Percentiles rank a stretch among this genome's conserved stretches.
phyloP scores from a whole-genome alignment of 2,329 filamentous ascomycete species.

The Ambrosiella xylebori region DNA sequence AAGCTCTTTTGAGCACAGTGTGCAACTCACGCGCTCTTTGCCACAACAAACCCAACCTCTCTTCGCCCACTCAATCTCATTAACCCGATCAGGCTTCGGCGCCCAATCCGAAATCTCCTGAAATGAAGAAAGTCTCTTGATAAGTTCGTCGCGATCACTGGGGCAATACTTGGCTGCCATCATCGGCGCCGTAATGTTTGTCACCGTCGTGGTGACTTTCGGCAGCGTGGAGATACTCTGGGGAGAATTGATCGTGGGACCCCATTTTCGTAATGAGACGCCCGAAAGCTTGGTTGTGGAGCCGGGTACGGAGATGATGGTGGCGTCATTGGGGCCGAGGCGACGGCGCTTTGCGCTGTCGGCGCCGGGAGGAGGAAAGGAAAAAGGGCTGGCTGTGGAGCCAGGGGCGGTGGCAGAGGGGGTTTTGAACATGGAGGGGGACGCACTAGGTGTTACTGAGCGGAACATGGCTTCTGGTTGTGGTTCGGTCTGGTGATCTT shows the following conservation, averaged over 20 bases:
- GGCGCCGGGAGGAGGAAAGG: conserved; percentile 15
- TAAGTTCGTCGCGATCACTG: conserved; percentile 65
- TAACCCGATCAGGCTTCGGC: conserved; percentile 73
- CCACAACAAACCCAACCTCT: conserved; percentile 76
- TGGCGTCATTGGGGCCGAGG: conserved; percentile 27
- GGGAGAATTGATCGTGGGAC: conserved; percentile 13
- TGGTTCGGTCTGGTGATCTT: conserved; percentile 17
- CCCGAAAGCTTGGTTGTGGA: conserved; percentile 22
- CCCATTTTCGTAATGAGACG: conserved; percentile 26
- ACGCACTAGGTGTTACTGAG: conserved; percentile 10
- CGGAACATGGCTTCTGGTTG: conserved; percentile 8
- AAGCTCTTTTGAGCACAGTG: conserved; percentile 68
- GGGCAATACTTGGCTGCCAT: conserved; percentile 57
- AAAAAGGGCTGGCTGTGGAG: background rate
- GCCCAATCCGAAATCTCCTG: conserved; percentile 85
- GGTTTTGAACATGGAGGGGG: conserved; percentile 12
- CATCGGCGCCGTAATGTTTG: conserved; percentile 16
- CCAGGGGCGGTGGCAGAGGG: background rate
- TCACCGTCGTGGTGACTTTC: conserved; percentile 11
- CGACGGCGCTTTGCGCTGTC: conserved; percentile 31
- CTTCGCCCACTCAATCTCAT: conserved; percentile 89
- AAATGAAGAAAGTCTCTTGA: conserved; percentile 69
- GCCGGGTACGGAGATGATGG: conserved; percentile 16
- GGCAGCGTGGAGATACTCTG: conserved; percentile 1
- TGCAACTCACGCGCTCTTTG: conserved; percentile 69